Base-by-base conservation (phyloP, 139 green algal genomes). In the Closterium sp. region DNA sequence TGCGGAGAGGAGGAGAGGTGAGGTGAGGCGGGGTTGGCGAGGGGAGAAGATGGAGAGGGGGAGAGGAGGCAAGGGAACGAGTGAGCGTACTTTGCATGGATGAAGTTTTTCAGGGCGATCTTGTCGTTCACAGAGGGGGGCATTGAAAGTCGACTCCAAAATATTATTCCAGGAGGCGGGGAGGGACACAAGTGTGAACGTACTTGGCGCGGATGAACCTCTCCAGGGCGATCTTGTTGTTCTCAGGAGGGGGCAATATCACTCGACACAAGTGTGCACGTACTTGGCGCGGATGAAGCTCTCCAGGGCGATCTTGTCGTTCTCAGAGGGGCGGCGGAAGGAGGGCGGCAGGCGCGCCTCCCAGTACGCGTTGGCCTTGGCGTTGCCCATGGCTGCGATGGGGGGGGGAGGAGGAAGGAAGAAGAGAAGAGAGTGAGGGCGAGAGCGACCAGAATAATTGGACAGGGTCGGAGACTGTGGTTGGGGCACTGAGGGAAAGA, bases 361-460 rank as follows among this genome's bases (percentile, higher is more conserved):
- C 94, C 94, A 96, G 69, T 93, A 96, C 66, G 28, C 91, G 90
- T 96, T 96, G 33, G 95, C 95, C 19, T 94, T 90, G 55, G 38
- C 85, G 85, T 96, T 96, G 16, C 95, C 95, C 91, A 95, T 95
- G 28, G 36, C 92, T 92, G 90, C 83, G 28, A n/a, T 33, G 69
- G 6, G 83, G 9, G 33, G n/a, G 83, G 23, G 21, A 84, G 69
- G 5, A 84, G 83, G 83, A 21, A 86, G 30, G 55, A 1, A 28
- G 83, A 9, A 34, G 28, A 86, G 30, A 9, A 34, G n/a, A 33
- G 30, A 84, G 83, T 32, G 16, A 33, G 83, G 30, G 30, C 31
- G 30, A 86, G n/a, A 19, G 9, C 30, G 16, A 23, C 83, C 30
- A 28, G 9, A 33, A 19, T 34, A 9, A 16, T 34, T 86, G n/a